A percentile compares a stretch with the other conserved stretches of the same genome.
phyloP scores from a whole-genome alignment of 2,329 filamentous ascomycete species.

The Fusarium transvaalense region DNA sequence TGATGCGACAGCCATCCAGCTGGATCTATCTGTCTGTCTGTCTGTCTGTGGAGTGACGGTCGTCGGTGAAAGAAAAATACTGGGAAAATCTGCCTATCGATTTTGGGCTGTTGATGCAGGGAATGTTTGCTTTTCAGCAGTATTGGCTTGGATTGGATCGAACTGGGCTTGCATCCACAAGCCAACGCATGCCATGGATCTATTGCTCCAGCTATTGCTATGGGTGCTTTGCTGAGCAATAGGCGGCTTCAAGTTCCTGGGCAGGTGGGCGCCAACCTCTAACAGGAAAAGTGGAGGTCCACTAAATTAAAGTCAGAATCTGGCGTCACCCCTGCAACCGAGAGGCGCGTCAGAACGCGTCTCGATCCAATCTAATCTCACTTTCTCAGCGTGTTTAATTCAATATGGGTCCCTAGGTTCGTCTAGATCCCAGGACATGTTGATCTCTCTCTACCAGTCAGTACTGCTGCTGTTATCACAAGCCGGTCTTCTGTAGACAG shows the following conservation, averaged over 20 bases:
- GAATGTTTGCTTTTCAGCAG: conserved; percentile 27
- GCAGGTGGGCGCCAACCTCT: conserved; percentile 13
- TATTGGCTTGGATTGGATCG: conserved; percentile 23
- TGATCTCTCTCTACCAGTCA: conserved; percentile 2
- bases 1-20: conserved; percentile 42
- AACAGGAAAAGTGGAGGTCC: neutral
- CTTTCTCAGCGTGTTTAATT: conserved; percentile 20
- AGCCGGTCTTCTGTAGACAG: conserved; percentile 4
- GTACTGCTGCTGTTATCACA: neutral
- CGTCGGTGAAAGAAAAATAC: conserved; percentile 22
- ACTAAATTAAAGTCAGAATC: conserved; percentile 23
- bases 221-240: conserved; percentile 1
- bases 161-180: conserved; percentile 23
- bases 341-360: conserved; percentile 38
- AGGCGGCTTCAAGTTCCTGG: conserved; percentile 7
- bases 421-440: conserved; percentile 9
- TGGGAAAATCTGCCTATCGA: conserved; percentile 10
- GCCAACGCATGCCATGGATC: conserved; percentile 10
- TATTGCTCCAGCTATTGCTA: neutral
- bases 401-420: conserved; percentile 14
- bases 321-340: conserved; percentile 21
- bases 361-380: conserved; percentile 3
- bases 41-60: neutral
- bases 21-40: neutral
- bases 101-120: conserved; percentile 38